Evolutionary conservation across 148 eudicot genomes (phyloP).

Genomic region (Bassia scoparia): DNA sequence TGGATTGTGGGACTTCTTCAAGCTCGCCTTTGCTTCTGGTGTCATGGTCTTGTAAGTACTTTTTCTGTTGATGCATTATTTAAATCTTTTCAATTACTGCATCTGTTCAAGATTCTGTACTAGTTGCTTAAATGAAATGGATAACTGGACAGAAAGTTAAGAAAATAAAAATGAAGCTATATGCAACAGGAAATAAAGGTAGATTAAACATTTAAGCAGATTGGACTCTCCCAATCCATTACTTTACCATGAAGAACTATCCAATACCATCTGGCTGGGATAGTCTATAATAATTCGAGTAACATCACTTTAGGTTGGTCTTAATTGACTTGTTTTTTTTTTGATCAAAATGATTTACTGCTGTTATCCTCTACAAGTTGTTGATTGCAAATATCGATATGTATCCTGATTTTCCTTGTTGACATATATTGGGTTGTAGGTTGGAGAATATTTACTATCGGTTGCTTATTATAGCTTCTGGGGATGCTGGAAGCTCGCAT

Average conservation of each 20-base stretch:
- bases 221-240: no score
- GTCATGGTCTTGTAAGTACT: constrained; percentile 53
- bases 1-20: constrained; percentile 55
- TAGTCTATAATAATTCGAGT: not conserved
- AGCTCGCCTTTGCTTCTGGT: constrained; percentile 56
- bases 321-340: not conserved
- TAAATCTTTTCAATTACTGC: not conserved
- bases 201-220: no score
- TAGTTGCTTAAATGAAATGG: not conserved
- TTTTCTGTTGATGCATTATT: constrained; percentile 3
- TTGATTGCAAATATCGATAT: not conserved
- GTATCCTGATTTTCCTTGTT: not conserved
- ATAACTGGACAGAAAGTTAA: no score
- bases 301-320: not conserved
- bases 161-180: no score
- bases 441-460: constrained; percentile 35
- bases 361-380: not conserved
- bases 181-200: no score
- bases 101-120: not conserved
- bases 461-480: constrained; percentile 30
- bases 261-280: not conserved
- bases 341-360: not conserved
- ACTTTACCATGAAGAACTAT: not conserved
- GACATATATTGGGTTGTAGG: constrained; percentile 13
- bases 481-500: constrained; percentile 30